Base-by-base conservation (phyloP, 2,329 filamentous ascomycete species). In the Alternaria rosae region DNA sequence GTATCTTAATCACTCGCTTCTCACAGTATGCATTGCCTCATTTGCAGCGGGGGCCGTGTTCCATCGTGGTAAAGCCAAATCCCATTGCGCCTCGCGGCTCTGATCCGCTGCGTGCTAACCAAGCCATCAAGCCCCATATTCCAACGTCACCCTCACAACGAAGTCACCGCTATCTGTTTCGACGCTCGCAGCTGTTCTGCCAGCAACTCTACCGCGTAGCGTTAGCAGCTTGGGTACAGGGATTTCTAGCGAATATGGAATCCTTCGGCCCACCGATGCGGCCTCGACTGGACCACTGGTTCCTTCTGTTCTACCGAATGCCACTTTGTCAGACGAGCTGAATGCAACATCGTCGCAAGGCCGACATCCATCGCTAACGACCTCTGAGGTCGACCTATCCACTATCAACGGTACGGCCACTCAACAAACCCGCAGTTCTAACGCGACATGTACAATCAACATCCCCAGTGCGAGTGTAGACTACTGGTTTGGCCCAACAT, bases 401-500 rank as follows among this genome's bases (percentile, higher is more conserved):
- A 17, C 38, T 23, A 45, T 32, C 28, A 51, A 59, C 23, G 38
- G 32, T 13, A 47, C 60, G 4, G 30, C 38, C 25, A 30, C 21
- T 10, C 41, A 53, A n/a, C 58, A 53, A 28, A 71, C 66, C 11
- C 60, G 30, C 35, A 42, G 21, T 13, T 57, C 54, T 20, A 68
- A 70, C 44, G 65, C 68, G 54, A 57, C 71, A 54, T 79, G 77
- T 48, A 78, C 73, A 5, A 64, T 79, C 41, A 75, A 79, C 43
- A 69, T 79, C 28, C 73, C 72, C n/a, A 70, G 54, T 48, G 77
- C 76, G 15, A 73, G 62, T 57, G 62, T 78, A 48, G 67, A 76
- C 48, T 78, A 71, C 69, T 79, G 77, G 77, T 77, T 69, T 54
- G 67, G 67, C 15, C 68, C 74, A 5, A 76, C 71, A 10, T 78